Conservation (phyloP, 768 basidiomycete species). For the Mycena pura region DNA sequence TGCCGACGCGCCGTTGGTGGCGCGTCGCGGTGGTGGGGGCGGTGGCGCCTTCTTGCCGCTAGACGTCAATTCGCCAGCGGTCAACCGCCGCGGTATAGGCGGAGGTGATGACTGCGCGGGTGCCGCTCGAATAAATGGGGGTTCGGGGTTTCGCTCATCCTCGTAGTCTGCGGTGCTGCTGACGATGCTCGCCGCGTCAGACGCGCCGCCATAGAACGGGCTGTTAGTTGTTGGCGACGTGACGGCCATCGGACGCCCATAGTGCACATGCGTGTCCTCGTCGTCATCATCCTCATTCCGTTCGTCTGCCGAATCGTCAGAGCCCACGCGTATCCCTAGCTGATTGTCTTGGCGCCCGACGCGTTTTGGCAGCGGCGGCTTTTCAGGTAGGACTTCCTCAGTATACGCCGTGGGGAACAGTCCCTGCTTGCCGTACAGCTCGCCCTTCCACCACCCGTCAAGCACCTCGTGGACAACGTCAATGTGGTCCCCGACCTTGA, state of each 20-base stretch:
- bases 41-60: conserved; percentile 60
- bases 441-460: conserved; percentile 93
- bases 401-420: conserved; percentile 85
- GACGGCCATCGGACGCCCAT: conserved; percentile 56
- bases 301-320: conserved; percentile 31
- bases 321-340: conserved; percentile 26
- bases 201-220: conserved; percentile 51
- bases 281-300: conserved; percentile 32
- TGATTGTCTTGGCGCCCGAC: conserved; percentile 26
- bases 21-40: conserved; percentile 68
- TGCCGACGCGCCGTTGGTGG: conserved; percentile 36
- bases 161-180: conserved; percentile 53
- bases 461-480: conserved; percentile 79
- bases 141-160: conserved; percentile 36
- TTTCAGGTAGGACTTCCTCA: conserved; percentile 53
- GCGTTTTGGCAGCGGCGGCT: conserved; percentile 36
- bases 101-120: conserved; percentile 18
- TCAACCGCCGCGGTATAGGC: conserved; percentile 30
- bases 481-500: conserved; percentile 79
- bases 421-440: conserved; percentile 71
- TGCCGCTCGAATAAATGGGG: conserved; percentile 24
- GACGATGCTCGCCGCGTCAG: conserved; percentile 51
- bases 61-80: conserved; percentile 30
- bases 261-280: conserved; percentile 45
- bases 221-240: conserved; percentile 52